Evolutionary conservation across 768 basidiomycete species (phyloP).

Genomic region (Podaxis rugospora): DNA sequence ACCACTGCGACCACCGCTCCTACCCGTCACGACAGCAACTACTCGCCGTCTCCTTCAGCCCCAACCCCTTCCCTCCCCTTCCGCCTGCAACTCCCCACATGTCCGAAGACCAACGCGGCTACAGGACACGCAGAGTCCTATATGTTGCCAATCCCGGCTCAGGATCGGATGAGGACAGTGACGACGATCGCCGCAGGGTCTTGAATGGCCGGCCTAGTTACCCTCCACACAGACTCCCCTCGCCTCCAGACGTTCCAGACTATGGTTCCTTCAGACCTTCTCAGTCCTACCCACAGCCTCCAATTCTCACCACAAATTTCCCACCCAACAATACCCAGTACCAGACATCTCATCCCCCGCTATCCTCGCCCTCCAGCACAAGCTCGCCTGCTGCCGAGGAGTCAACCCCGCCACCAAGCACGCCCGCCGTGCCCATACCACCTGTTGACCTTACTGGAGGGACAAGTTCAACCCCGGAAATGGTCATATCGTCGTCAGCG

Average conservation of each 20-base stretch:
- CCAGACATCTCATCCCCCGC: conserved; percentile 44
- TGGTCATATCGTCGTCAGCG: conserved; percentile 6
- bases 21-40: not conserved
- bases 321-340: conserved; percentile 22
- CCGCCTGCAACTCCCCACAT: conserved; percentile 29
- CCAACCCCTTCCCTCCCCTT: conserved; percentile 2
- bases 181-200: conserved; percentile 19
- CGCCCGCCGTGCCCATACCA: conserved; percentile 48
- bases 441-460: conserved; percentile 4
- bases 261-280: conserved; percentile 13
- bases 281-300: conserved; percentile 19
- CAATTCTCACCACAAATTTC: conserved; percentile 24
- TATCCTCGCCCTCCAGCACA: conserved; percentile 67
- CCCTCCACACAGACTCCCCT: conserved; percentile 10
- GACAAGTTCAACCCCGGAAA: conserved; percentile 1
- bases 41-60: conserved; percentile 1
- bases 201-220: conserved; percentile 11
- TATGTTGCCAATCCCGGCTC: conserved; percentile 61
- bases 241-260: conserved; percentile 13
- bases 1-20: not conserved
- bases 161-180: conserved; percentile 28
- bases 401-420: conserved; percentile 68
- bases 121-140: conserved; percentile 34
- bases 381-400: conserved; percentile 59
- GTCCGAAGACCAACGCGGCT: conserved; percentile 52